Percentiles rank a stretch among this genome's conserved stretches.
phyloP scores from a whole-genome alignment of 192 early-diverging fungal species.

The Linnemannia hyalina region DNA sequence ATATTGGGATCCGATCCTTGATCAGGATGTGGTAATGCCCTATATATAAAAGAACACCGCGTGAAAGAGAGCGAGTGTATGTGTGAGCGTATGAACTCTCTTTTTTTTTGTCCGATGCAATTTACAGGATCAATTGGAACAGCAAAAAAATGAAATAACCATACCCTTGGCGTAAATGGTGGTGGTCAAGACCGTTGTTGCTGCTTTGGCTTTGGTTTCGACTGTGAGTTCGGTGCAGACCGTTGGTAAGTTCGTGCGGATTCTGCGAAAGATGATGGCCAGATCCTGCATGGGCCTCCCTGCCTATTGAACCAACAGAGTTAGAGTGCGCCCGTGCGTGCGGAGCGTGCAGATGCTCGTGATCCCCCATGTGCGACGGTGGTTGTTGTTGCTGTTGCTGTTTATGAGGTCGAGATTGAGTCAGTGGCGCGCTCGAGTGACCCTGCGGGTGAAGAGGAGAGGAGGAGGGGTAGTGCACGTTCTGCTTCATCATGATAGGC shows the following conservation, averaged over 20 bases:
- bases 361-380: constrained; percentile 12
- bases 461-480: neutral
- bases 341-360: constrained; percentile 9
- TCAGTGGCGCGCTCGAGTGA: neutral
- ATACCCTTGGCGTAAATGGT: constrained; percentile 9
- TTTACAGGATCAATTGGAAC: neutral
- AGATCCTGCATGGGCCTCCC: neutral
- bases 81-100: neutral
- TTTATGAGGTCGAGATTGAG: neutral
- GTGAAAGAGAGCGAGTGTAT: neutral
- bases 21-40: constrained; percentile 8
- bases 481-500: constrained; percentile 25
- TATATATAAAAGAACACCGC: neutral
- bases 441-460: neutral
- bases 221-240: constrained; percentile 15
- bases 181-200: constrained; percentile 6
- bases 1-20: constrained; percentile 3
- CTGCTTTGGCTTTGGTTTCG: constrained; percentile 12
- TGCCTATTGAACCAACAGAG: neutral
- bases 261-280: constrained; percentile 2
- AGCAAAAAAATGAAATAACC: neutral
- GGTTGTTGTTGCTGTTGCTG: neutral
- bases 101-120: constrained; percentile 4
- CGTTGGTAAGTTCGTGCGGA: constrained; percentile 23
- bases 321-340: constrained; percentile 7